These are phyloP conservation scores for Populus trichocarpa DNA, from an alignment of 441 rosid genomes.

Conservation along the genomic window DNA sequence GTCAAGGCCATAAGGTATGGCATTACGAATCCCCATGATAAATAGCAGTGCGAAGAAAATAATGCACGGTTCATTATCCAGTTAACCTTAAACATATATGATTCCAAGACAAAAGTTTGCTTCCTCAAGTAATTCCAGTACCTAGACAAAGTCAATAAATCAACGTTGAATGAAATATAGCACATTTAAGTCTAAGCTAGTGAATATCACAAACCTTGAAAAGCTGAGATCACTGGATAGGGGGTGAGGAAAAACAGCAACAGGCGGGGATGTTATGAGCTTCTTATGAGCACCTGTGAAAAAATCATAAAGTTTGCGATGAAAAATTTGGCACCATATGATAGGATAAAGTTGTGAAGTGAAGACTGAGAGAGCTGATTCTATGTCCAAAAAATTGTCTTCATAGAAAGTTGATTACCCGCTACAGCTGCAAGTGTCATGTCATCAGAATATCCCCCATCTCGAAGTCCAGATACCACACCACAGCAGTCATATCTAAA, in stretches of 20 bases:
- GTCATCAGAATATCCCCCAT: conserved; percentile 99
- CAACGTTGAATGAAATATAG: conserved; percentile 10
- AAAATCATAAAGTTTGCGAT: neutral
- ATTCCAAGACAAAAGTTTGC: conserved; percentile 99
- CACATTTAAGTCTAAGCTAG: conserved; percentile 9
- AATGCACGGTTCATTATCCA: conserved; percentile 95
- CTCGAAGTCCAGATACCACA: conserved; percentile 89
- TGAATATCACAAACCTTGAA: conserved; percentile 59
- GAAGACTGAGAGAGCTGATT: conserved; percentile 13
- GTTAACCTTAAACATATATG: conserved; percentile 79
- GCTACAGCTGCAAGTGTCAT: conserved; percentile 99
- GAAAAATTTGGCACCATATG: too few species aligned
- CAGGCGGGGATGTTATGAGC: conserved; percentile 97
- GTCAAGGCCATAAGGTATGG: conserved; percentile 83
- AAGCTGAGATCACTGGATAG: conserved; percentile 93
- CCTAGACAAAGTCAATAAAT: conserved; percentile 37
- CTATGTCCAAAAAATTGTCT: conserved; percentile 8
- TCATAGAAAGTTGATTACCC: conserved; percentile 45
- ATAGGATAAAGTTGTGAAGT: conserved; percentile 3
- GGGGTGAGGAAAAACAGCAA: conserved; percentile 99
- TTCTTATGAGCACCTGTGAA: conserved; percentile 85
- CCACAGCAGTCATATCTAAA: conserved; percentile 89
- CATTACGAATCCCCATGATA: conserved; percentile 96
- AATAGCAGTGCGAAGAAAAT: conserved; percentile 78
- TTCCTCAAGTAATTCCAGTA: conserved; percentile 99